phyloP scores from a whole-genome alignment of 2,329 filamentous ascomycete genomes.

The Apiospora arundinis region DNA sequence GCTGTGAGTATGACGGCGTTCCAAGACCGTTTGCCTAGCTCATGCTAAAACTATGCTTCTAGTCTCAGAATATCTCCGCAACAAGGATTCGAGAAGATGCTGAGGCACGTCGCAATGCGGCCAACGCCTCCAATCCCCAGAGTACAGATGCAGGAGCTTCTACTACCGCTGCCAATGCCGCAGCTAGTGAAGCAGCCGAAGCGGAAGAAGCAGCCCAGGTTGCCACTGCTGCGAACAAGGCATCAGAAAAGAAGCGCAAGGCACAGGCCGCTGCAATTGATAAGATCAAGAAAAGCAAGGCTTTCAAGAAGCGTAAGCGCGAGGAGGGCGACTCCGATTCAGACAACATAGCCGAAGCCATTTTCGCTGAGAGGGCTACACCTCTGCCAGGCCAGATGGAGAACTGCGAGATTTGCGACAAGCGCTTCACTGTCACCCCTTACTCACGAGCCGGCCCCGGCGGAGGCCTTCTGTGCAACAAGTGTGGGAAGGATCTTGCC shows the following conservation, averaged over 20 bases:
- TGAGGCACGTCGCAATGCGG: slow-evolving; percentile 31
- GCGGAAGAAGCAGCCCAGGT: slow-evolving; percentile 25
- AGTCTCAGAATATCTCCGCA: slow-evolving; percentile 40
- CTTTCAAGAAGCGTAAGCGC: slow-evolving; percentile 60
- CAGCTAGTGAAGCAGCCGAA: slow-evolving; percentile 23
- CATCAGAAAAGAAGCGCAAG: slow-evolving; percentile 55
- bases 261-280: slow-evolving; percentile 61
- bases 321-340: slow-evolving; percentile 46
- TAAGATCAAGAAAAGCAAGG: slow-evolving; percentile 68
- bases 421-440: slow-evolving; percentile 90
- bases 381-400: slow-evolving; percentile 84
- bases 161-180: not conserved
- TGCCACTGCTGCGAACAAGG: slow-evolving; percentile 25
- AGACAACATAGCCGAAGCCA: slow-evolving; percentile 54
- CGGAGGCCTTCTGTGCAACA: slow-evolving; percentile 84
- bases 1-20: slow-evolving; percentile 26
- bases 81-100: slow-evolving; percentile 31
- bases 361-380: slow-evolving; percentile 53
- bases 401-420: slow-evolving; percentile 84
- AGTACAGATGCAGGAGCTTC: not conserved
- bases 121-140: slow-evolving; percentile 21
- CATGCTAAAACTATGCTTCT: not conserved
- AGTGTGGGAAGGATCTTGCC: slow-evolving; percentile 77
- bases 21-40: not conserved
- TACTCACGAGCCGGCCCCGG: slow-evolving; percentile 83